Conservation (phyloP, 139 green algal species). For the Chlamydomonas incerta region DNA sequence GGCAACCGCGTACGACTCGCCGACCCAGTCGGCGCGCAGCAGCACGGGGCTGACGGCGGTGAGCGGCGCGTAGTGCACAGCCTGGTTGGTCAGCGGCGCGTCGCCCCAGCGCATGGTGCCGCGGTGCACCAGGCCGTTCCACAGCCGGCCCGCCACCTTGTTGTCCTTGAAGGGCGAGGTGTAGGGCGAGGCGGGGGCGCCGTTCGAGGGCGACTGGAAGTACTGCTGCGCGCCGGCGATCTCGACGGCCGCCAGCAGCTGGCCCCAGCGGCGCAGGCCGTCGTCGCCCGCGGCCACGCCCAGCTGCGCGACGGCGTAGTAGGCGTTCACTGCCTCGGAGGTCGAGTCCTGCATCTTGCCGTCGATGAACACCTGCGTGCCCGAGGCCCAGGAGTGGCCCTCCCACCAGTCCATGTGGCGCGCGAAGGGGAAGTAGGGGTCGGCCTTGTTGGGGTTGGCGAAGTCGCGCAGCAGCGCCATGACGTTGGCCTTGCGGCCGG, state of each 20-base stretch:
- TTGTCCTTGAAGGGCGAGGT: constrained; percentile 46
- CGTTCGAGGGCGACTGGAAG: constrained; percentile 42
- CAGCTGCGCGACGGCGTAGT: constrained; percentile 60
- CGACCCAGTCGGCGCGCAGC: not conserved
- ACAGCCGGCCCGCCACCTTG: constrained; percentile 57
- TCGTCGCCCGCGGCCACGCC: constrained; percentile 43
- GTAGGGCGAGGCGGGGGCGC: constrained; percentile 14
- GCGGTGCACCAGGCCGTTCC: constrained; percentile 56
- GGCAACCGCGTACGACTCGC: not conserved
- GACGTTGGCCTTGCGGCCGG: not conserved
- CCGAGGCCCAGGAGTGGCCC: constrained; percentile 56
- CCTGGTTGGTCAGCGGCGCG: too few species aligned
- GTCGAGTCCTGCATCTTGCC: constrained; percentile 62
- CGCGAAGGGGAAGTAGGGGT: constrained; percentile 54
- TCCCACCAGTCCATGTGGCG: constrained; percentile 54
- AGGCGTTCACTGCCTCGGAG: constrained; percentile 59
- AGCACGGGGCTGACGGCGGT: too few species aligned
- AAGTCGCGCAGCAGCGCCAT: constrained; percentile 49
- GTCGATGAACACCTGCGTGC: constrained; percentile 48
- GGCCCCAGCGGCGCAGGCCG: constrained; percentile 44
- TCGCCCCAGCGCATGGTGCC: constrained; percentile 7
- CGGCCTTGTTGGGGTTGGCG: constrained; percentile 44
- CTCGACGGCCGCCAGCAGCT: constrained; percentile 49
- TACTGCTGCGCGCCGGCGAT: constrained; percentile 38
- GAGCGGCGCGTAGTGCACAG: too few species aligned